These are phyloP conservation scores for Hypomyces rosellus DNA, from an alignment of 2,329 filamentous ascomycete species.

Conservation along the genomic window DNA sequence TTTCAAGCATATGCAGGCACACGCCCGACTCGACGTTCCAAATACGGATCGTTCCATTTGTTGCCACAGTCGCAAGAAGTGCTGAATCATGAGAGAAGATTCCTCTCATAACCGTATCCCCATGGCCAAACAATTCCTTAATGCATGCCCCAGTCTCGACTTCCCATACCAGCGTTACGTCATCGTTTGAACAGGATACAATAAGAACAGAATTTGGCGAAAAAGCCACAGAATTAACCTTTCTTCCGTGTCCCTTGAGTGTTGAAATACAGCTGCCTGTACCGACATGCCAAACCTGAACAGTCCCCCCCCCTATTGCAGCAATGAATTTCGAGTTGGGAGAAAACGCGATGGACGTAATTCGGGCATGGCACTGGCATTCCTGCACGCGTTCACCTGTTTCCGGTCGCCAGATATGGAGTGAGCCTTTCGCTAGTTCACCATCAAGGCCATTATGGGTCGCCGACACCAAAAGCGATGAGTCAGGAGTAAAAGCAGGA, in stretches of 20 bases:
- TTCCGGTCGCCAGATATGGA: constrained; percentile 6
- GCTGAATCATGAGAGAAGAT: neutral
- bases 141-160: neutral
- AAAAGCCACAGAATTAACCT: neutral
- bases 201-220: constrained; percentile 1
- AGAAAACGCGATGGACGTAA: neutral
- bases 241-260: neutral
- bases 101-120: no score
- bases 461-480: no score
- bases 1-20: neutral
- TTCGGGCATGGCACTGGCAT: neutral
- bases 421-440: neutral
- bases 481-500: no score
- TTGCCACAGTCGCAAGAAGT: neutral
- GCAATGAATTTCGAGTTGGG: neutral
- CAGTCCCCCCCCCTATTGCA: neutral
- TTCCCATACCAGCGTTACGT: constrained; percentile 4
- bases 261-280: neutral
- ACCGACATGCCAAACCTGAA: neutral
- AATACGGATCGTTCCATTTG: neutral
- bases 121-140: neutral
- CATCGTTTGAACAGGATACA: constrained; percentile 1
- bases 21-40: neutral
- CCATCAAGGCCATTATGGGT: no score
- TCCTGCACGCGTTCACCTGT: neutral